phyloP scores from a whole-genome alignment of 805 yeast genomes.

The Ogataea salicorniae region DNA sequence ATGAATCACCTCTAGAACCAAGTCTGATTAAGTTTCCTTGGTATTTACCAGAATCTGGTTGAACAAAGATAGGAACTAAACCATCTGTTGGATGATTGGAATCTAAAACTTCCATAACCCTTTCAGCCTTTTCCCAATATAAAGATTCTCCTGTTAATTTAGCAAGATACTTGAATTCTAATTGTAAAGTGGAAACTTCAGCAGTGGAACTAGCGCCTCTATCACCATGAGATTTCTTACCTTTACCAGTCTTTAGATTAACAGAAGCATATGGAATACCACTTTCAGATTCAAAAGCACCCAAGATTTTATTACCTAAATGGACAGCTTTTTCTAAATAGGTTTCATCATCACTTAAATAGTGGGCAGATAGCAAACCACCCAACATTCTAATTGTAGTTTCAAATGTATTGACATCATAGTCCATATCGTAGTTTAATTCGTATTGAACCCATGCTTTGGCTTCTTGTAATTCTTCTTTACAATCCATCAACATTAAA shows the following conservation, averaged over 20 bases:
- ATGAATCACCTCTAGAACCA: conserved; percentile 92
- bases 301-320: conserved; percentile 66
- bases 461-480: conserved; percentile 59
- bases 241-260: conserved; percentile 60
- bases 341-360: conserved; percentile 61
- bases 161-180: conserved; percentile 81
- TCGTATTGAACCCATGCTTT: conserved; percentile 70
- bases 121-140: conserved; percentile 77
- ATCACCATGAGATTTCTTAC: conserved; percentile 56
- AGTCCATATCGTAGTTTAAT: conserved; percentile 65
- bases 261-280: conserved; percentile 81
- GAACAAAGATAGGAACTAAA: conserved; percentile 73
- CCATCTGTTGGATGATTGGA: conserved; percentile 63
- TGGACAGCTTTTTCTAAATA: conserved; percentile 75
- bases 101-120: conserved; percentile 67
- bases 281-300: conserved; percentile 58
- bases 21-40: conserved; percentile 63
- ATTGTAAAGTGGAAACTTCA: conserved; percentile 80
- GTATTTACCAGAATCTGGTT: conserved; percentile 69
- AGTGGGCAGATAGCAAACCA: conserved; percentile 80
- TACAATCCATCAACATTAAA: conserved; percentile 66
- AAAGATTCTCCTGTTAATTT: conserved; percentile 71
- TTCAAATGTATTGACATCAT: conserved; percentile 78
- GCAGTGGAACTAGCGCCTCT: conserved; percentile 84
- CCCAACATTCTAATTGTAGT: conserved; percentile 95